Evolutionary conservation across 1,284 basidiomycete genomes (phyloP), one percentile per base, ranked within the genome.

Genomic region (Cutaneotrichosporon cavernicola): DNA sequence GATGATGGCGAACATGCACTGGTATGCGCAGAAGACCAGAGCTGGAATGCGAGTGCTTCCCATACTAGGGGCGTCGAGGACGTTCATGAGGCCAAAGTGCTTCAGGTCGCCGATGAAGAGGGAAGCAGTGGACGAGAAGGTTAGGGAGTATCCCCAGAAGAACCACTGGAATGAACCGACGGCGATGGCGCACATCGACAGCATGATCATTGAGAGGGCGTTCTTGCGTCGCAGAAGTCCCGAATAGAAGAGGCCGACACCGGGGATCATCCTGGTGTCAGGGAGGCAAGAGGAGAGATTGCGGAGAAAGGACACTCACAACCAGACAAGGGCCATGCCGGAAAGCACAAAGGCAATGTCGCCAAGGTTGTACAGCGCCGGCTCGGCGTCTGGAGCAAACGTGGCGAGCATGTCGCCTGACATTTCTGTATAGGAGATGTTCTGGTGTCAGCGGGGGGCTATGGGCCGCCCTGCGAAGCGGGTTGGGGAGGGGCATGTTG

Each of bases 161-260:
- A 79, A 79, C 78, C 79, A 80, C 65, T 80, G 80, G 73, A 78
- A 80, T 1, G 89, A 87, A 22, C 88, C 89, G 61, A 91, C 85
- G 0, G 86, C 88, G 46, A 93, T 78, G 14, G 88, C 86, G 76
- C 88, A 88, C 84, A 97, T 86, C 57, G 87, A 87, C 30, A 93
- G 83, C 82, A 88, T 93, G 55, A 98, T 89, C 91, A 96, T 94
- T 22, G 90, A 92, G 9, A 97, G 84, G 0, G 94, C 95, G 73
- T 95, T 97, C 81, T 97, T 97, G 52, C 91, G 85, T 60, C 91
- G 84, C 56, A 89, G 79, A 7, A 86, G 79, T 72, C 93, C 94
- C 36, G 91, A 90, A 81, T 97, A 96, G 84, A 96, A 92, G 80
- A 78, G 66, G 16, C 82, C 81, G 67, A 92, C 86, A 65, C 91